Evolutionary conservation across 257 asterid species (phyloP).

Genomic region (Voacanga thouarsii): DNA sequence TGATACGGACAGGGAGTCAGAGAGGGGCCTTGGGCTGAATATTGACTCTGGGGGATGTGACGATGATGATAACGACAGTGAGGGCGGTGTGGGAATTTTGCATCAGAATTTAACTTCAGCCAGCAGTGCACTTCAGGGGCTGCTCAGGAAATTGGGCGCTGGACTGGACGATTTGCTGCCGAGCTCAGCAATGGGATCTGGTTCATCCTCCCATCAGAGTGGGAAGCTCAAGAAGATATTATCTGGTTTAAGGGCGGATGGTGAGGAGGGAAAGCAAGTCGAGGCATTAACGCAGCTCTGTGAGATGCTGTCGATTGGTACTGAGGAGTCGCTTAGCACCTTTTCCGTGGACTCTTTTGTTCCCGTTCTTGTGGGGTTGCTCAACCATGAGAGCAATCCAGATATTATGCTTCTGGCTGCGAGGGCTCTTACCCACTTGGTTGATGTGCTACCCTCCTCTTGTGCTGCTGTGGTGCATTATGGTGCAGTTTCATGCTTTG

Average conservation of each 20-base stretch:
- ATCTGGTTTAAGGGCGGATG: slow-evolving; percentile 90
- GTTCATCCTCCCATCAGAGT: slow-evolving; percentile 81
- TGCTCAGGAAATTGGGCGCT: slow-evolving; percentile 84
- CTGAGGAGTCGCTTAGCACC: slow-evolving; percentile 91
- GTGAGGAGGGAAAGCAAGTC: slow-evolving; percentile 96
- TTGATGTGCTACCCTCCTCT: slow-evolving; percentile 92
- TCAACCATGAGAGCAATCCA: slow-evolving; percentile 84
- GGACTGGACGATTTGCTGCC: slow-evolving; percentile 97
- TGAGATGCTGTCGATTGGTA: slow-evolving; percentile 89
- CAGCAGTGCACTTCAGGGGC: slow-evolving; percentile 92
- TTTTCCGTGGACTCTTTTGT: slow-evolving; percentile 95
- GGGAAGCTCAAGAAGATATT: slow-evolving; percentile 89
- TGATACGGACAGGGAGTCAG: slow-evolving; percentile 60
- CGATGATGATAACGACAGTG: slow-evolving; percentile 80
- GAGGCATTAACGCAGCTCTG: slow-evolving; percentile 96
- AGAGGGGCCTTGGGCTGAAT: slow-evolving; percentile 67
- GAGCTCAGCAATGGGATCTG: slow-evolving; percentile 75
- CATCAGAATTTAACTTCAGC: slow-evolving; percentile 91
- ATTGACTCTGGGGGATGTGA: slow-evolving; percentile 65
- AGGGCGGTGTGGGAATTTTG: slow-evolving; percentile 79
- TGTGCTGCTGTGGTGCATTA: slow-evolving; percentile 98
- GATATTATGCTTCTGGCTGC: slow-evolving; percentile 99
- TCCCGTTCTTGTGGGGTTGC: slow-evolving; percentile 93
- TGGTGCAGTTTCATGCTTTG: slow-evolving; percentile 94
- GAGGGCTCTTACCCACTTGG: slow-evolving; percentile 96